A percentile compares a stretch with the other conserved stretches of the same genome.
phyloP scores from a whole-genome alignment of 495 filamentous ascomycete genomes.

The Copromyces sp. region DNA sequence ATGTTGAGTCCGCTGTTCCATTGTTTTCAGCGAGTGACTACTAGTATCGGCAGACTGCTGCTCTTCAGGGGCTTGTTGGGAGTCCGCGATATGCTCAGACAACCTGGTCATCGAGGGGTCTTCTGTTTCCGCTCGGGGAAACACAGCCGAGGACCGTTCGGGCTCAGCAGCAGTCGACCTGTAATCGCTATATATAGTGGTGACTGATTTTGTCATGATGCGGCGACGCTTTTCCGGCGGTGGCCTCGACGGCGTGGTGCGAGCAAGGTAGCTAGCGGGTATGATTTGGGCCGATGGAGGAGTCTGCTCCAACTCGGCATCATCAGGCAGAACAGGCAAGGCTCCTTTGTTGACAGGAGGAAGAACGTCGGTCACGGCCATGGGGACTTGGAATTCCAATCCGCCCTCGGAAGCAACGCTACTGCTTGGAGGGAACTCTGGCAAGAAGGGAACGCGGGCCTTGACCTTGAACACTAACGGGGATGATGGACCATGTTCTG shows the following conservation, averaged over 20 bases:
- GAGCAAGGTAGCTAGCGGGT: slow-evolving; percentile 19
- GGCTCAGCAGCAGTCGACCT: not conserved
- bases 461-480: not conserved
- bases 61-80: not conserved
- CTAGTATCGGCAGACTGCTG: not conserved
- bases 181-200: not conserved
- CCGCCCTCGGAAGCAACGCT: slow-evolving; percentile 34
- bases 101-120: not conserved
- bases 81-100: not conserved
- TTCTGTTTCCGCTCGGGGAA: not conserved
- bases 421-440: slow-evolving; percentile 23
- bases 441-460: not conserved
- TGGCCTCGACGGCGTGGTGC: not conserved
- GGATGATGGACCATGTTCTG: not conserved
- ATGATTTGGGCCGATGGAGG: slow-evolving; percentile 35
- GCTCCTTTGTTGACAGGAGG: slow-evolving; percentile 13
- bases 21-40: not conserved
- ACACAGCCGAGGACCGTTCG: not conserved
- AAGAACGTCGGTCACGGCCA: slow-evolving; percentile 30
- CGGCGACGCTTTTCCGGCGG: slow-evolving; percentile 5
- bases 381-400: slow-evolving; percentile 45
- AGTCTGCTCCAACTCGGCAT: slow-evolving; percentile 7
- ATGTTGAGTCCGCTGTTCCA: not conserved
- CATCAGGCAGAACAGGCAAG: not conserved
- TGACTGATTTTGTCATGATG: slow-evolving; percentile 4